phyloP scores from a whole-genome alignment of 768 basidiomycete genomes.

The Lentinula sp. region DNA sequence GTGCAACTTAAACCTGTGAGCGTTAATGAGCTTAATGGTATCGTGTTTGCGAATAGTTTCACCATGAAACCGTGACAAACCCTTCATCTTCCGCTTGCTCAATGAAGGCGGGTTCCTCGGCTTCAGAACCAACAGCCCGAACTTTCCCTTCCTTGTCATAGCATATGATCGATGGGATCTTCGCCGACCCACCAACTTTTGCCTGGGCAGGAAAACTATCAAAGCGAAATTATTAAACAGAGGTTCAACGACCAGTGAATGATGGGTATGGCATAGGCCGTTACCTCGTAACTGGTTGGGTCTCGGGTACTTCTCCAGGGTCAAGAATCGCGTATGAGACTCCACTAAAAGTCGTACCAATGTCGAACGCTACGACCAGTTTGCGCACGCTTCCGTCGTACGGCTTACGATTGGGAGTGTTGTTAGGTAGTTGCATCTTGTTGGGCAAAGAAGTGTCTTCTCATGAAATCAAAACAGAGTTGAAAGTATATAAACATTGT shows the following conservation, averaged over 20 bases:
- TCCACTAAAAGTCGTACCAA: conserved; percentile 25
- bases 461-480: background rate
- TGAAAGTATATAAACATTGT: background rate
- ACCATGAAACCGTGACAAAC: conserved; percentile 43
- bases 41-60: conserved; percentile 11
- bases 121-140: conserved; percentile 39
- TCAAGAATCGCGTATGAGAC: conserved; percentile 32
- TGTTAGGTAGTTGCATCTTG: background rate
- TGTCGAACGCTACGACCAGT: conserved; percentile 22
- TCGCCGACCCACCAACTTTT: conserved; percentile 33
- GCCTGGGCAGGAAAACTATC: conserved; percentile 41
- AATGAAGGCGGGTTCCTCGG: conserved; percentile 25
- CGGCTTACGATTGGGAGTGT: conserved; percentile 13
- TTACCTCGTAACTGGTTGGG: conserved; percentile 11
- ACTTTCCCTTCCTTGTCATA: conserved; percentile 34
- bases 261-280: background rate
- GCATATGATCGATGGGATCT: conserved; percentile 42
- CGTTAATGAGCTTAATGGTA: background rate
- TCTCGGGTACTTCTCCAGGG: conserved; percentile 30
- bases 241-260: background rate
- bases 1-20: conserved; percentile 31
- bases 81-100: conserved; percentile 35
- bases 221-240: background rate
- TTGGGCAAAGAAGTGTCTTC: background rate
- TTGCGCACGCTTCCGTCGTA: conserved; percentile 23